These are phyloP conservation scores for Camelina sativa DNA, from an alignment of 345 rosid species.

Conservation along the genomic window DNA sequence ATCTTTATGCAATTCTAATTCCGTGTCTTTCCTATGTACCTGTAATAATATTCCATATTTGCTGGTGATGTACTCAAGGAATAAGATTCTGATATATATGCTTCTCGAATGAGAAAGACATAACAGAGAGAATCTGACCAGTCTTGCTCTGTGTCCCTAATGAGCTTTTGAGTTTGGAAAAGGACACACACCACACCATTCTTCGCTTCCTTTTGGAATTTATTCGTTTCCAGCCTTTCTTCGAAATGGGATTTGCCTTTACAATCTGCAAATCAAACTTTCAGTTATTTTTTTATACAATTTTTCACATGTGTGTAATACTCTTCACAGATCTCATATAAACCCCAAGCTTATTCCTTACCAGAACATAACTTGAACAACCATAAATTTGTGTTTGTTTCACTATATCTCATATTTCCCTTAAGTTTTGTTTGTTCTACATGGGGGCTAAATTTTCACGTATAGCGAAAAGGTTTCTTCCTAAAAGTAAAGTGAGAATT, in stretches of 20 bases:
- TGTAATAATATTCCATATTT: conserved; percentile 28
- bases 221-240: conserved; percentile 33
- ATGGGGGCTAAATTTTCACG: conserved; percentile 57
- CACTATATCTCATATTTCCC: neutral
- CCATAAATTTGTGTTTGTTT: conserved; percentile 18
- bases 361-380: conserved; percentile 1
- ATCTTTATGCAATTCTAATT: conserved; percentile 1
- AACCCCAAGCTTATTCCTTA: neutral
- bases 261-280: conserved; percentile 22
- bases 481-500: conserved; percentile 47
- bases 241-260: conserved; percentile 30
- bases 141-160: conserved; percentile 31
- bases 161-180: conserved; percentile 36
- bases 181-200: conserved; percentile 21
- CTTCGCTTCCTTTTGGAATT: conserved; percentile 35
- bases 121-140: conserved; percentile 38
- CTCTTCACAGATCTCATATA: conserved; percentile 31
- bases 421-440: neutral
- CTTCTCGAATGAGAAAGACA: conserved; percentile 32
- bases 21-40: conserved; percentile 8
- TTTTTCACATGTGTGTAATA: conserved; percentile 4
- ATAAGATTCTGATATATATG: conserved; percentile 38
- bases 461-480: conserved; percentile 54
- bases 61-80: conserved; percentile 37
- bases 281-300: neutral